phyloP scores from a whole-genome alignment of 2,329 filamentous ascomycete genomes.

The Fusarium sp. region DNA sequence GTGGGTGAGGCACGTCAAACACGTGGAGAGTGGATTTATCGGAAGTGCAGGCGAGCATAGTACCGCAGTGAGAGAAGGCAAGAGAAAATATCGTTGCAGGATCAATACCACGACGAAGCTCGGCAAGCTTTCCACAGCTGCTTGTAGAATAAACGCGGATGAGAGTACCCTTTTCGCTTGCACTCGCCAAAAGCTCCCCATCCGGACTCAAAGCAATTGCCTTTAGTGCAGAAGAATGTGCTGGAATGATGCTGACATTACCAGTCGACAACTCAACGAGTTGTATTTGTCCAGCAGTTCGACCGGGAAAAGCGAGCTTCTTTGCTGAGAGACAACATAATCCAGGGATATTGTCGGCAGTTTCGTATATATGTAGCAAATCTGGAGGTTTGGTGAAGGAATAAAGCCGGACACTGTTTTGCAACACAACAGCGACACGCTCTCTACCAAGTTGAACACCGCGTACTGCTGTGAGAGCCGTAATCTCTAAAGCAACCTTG shows the following conservation, averaged over 20 bases:
- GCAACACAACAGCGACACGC: slow-evolving; percentile 81
- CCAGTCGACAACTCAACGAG: slow-evolving; percentile 80
- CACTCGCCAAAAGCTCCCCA: slow-evolving; percentile 85
- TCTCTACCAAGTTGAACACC: slow-evolving; percentile 81
- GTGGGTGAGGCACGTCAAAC: slow-evolving; percentile 80
- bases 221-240: slow-evolving; percentile 82
- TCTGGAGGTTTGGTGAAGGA: slow-evolving; percentile 78
- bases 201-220: slow-evolving; percentile 84
- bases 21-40: slow-evolving; percentile 97
- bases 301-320: slow-evolving; percentile 85
- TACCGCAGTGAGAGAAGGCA: slow-evolving; percentile 84
- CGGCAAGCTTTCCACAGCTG: slow-evolving; percentile 82
- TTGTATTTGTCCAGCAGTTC: slow-evolving; percentile 88
- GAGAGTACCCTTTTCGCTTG: slow-evolving; percentile 90
- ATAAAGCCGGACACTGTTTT: slow-evolving; percentile 85
- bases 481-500: slow-evolving; percentile 78
- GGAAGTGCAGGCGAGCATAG: slow-evolving; percentile 87
- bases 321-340: slow-evolving; percentile 81
- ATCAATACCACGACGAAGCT: slow-evolving; percentile 90
- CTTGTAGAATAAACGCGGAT: slow-evolving; percentile 85
- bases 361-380: slow-evolving; percentile 82
- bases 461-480: slow-evolving; percentile 82
- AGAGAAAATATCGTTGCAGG: slow-evolving; percentile 88
- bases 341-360: slow-evolving; percentile 83
- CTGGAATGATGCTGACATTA: slow-evolving; percentile 93